Evolutionary conservation across 352 stramenopile species (phyloP).

Genomic region (Globisporangium echinulatum): DNA sequence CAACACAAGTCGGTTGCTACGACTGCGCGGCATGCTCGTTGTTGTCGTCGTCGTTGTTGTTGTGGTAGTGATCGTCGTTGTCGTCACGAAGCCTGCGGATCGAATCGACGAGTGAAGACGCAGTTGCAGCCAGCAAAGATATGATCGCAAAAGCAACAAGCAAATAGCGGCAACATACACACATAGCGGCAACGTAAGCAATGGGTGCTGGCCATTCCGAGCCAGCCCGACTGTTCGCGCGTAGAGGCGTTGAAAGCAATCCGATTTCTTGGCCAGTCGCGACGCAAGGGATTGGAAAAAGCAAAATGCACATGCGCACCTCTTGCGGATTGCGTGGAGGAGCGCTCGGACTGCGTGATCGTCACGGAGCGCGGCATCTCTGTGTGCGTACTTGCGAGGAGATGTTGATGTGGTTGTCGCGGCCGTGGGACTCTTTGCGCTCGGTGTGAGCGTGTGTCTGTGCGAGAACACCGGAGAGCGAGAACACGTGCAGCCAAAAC

Average conservation of each 20-base stretch:
- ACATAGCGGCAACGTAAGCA: background rate
- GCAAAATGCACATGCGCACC: conserved; percentile 7
- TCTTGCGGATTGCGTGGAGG: conserved; percentile 4
- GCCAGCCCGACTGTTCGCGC: conserved; percentile 6
- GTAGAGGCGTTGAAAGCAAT: conserved; percentile 14
- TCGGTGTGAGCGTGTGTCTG: background rate
- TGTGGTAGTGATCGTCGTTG: conserved; percentile 8
- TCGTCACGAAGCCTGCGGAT: conserved; percentile 24
- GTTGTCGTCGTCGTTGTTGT: conserved; percentile 22
- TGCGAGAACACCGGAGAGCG: background rate
- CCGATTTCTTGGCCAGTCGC: background rate
- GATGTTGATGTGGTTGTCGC: background rate
- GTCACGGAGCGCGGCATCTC: conserved; percentile 8
- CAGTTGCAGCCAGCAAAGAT: conserved; percentile 4
- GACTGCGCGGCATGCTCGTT: conserved; percentile 6
- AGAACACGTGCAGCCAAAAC: too few species aligned
- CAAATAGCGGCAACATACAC: background rate
- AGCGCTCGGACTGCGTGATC: conserved; percentile 8
- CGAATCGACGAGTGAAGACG: conserved; percentile 16
- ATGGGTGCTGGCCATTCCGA: too few species aligned
- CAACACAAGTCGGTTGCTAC: background rate
- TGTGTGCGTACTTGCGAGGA: background rate
- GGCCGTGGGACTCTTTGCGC: background rate
- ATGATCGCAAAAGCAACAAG: background rate
- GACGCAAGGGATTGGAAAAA: background rate